These are phyloP conservation scores for Carex cristatella DNA, from an alignment of 176 grass and related monocot genomes.

Conservation along the genomic window DNA sequence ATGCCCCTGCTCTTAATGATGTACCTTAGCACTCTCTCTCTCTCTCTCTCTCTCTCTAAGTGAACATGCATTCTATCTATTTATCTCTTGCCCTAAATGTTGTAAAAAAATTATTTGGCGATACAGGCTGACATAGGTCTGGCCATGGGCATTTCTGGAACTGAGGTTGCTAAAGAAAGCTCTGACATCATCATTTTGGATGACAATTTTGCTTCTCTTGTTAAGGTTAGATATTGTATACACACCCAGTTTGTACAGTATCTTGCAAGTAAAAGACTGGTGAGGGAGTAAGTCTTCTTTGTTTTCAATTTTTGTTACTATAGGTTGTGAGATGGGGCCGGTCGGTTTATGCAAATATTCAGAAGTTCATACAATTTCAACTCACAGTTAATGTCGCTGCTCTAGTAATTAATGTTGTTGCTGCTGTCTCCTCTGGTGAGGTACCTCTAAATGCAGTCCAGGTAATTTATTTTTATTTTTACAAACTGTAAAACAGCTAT, in stretches of 20 bases:
- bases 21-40: conserved; percentile 18
- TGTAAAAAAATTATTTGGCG: conserved; percentile 6
- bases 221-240: conserved; percentile 60
- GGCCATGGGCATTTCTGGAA: conserved; percentile 89
- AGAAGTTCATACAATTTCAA: conserved; percentile 99
- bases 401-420: conserved; percentile 91
- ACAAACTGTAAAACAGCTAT: background rate
- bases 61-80: background rate
- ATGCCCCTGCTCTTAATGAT: conserved; percentile 93
- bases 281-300: conserved; percentile 18
- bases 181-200: conserved; percentile 97
- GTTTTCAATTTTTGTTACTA: background rate
- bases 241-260: conserved; percentile 10
- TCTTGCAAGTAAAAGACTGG: conserved; percentile 9
- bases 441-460: conserved; percentile 95
- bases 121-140: conserved; percentile 95
- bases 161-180: conserved; percentile 99
- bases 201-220: conserved; percentile 89
- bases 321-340: conserved; percentile 97
- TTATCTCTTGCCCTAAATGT: conserved; percentile 17
- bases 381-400: conserved; percentile 96
- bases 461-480: conserved; percentile 32
- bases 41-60: too few relatives aligned
- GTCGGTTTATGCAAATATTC: conserved; percentile 96
- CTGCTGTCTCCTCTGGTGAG: conserved; percentile 87